Conservation (phyloP, 2,329 filamentous ascomycete species). For the Neospermospora avenae region DNA sequence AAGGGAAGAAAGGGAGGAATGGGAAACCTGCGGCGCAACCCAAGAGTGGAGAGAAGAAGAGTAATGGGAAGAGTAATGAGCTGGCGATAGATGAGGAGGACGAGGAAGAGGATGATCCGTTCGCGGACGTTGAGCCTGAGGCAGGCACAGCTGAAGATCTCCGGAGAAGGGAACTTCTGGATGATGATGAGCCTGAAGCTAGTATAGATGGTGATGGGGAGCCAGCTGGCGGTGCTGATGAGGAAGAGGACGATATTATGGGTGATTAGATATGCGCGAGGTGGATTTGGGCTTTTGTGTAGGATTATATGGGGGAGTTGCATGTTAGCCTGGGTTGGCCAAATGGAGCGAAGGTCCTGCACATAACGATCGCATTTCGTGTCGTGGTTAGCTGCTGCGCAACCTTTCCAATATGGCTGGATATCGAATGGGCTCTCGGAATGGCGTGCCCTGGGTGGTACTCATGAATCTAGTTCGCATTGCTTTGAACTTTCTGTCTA, state of each 20-base stretch:
- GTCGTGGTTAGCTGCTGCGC: neutral
- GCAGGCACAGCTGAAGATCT: conserved; percentile 59
- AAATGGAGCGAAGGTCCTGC: neutral
- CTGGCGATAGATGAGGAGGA: conserved; percentile 22
- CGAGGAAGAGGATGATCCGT: conserved; percentile 38
- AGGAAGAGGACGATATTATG: conserved; percentile 41
- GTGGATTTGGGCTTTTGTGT: neutral
- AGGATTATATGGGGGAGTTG: conserved; percentile 2
- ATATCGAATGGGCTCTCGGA: neutral
- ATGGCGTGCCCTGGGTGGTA: neutral
- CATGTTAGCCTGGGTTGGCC: neutral
- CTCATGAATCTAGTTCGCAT: neutral
- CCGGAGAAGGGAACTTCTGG: conserved; percentile 51
- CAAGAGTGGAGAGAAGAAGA: conserved; percentile 41
- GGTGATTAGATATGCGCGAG: conserved; percentile 37
- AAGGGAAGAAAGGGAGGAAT: conserved; percentile 37
- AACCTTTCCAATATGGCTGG: neutral
- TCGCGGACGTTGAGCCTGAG: conserved; percentile 50
- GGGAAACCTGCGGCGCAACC: conserved; percentile 40
- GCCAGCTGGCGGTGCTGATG: conserved; percentile 31
- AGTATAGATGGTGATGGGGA: conserved; percentile 40
- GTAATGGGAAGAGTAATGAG: conserved; percentile 36
- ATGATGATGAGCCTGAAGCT: conserved; percentile 45
- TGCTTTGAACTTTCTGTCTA: neutral
- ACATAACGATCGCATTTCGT: neutral